A percentile compares a stretch with the other conserved stretches of the same genome.
These are phyloP conservation scores for Cladophialophora carrionii DNA, from an alignment of 2,329 filamentous ascomycete genomes.

Conservation along the genomic window DNA sequence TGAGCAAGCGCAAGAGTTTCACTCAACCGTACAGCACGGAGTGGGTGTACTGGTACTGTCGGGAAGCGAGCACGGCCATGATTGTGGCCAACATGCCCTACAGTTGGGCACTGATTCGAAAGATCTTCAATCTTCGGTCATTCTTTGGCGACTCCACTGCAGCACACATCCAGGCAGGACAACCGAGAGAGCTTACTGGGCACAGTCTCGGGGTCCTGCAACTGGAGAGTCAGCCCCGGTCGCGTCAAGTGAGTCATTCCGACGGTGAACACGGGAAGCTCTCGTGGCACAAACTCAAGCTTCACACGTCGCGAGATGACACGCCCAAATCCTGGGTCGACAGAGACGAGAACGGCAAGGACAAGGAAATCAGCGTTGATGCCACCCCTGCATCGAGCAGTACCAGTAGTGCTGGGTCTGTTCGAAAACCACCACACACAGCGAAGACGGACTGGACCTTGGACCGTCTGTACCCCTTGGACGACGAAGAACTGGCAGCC, in stretches of 20 bases:
- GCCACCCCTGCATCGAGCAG: slow-evolving; percentile 26
- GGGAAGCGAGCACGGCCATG: slow-evolving; percentile 62
- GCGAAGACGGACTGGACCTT: slow-evolving; percentile 29
- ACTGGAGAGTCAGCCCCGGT: slow-evolving; percentile 17
- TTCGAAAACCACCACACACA: slow-evolving; percentile 14
- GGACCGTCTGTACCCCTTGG: slow-evolving; percentile 37
- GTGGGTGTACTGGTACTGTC: slow-evolving; percentile 65
- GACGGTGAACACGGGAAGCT: slow-evolving; percentile 14
- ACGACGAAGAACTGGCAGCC: slow-evolving; percentile 32
- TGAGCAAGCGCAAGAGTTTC: slow-evolving; percentile 67
- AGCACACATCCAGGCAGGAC: slow-evolving; percentile 26
- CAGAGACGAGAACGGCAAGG: slow-evolving; percentile 5
- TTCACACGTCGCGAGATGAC: slow-evolving; percentile 3
- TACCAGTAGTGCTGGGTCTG: slow-evolving; percentile 27
- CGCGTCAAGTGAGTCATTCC: slow-evolving; percentile 22
- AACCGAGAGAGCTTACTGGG: slow-evolving; percentile 22
- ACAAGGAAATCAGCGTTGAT: slow-evolving; percentile 26
- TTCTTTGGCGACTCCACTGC: slow-evolving; percentile 39
- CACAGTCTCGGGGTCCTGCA: slow-evolving; percentile 25
- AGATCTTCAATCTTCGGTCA: slow-evolving; percentile 47
- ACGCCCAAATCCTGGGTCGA: slow-evolving; percentile 7
- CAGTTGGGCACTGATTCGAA: slow-evolving; percentile 61
- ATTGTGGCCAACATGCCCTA: slow-evolving; percentile 65
- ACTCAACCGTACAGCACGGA: slow-evolving; percentile 58
- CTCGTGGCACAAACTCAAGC: slow-evolving; percentile 20